Percentiles rank a stretch among this genome's conserved stretches.
phyloP scores from a whole-genome alignment of 305 asterid species.

The Ilex paraguariensis region DNA sequence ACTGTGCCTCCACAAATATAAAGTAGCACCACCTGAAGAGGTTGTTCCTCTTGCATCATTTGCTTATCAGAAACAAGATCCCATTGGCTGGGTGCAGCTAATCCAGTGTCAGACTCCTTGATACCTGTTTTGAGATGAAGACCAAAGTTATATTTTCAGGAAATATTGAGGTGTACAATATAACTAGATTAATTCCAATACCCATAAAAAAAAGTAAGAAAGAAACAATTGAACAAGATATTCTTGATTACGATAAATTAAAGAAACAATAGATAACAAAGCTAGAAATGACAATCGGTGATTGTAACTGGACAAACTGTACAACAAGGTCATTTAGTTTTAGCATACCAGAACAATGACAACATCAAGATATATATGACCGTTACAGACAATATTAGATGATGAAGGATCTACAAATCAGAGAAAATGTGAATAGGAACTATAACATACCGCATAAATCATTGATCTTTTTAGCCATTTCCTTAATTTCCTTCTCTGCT shows the following conservation, averaged over 20 bases:
- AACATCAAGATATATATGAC: no score
- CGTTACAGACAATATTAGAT: no score
- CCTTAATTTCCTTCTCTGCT: constrained; percentile 85
- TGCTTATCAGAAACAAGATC: constrained; percentile 97
- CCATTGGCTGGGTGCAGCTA: constrained; percentile 98
- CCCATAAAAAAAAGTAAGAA: background rate
- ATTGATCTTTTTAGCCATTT: constrained; percentile 84
- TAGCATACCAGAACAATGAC: no score
- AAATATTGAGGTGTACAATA: background rate
- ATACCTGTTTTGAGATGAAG: constrained; percentile 46
- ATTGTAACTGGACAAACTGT: background rate
- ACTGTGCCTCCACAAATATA: no score
- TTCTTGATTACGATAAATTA: background rate
- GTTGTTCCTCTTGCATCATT: constrained; percentile 95
- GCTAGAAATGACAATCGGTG: background rate
- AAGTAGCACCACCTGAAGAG: constrained; percentile 16
- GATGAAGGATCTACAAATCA: background rate
- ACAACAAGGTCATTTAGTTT: no score
- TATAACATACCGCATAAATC: constrained; percentile 69
- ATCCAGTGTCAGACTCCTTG: constrained; percentile 96
- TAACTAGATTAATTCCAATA: background rate
- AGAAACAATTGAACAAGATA: background rate
- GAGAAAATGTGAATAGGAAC: background rate
- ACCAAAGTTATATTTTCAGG: background rate
- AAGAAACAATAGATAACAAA: background rate